Percentiles rank a stretch among this genome's conserved stretches.
phyloP scores from a whole-genome alignment of 2,329 filamentous ascomycete genomes.

The Aspergillus sp. region DNA sequence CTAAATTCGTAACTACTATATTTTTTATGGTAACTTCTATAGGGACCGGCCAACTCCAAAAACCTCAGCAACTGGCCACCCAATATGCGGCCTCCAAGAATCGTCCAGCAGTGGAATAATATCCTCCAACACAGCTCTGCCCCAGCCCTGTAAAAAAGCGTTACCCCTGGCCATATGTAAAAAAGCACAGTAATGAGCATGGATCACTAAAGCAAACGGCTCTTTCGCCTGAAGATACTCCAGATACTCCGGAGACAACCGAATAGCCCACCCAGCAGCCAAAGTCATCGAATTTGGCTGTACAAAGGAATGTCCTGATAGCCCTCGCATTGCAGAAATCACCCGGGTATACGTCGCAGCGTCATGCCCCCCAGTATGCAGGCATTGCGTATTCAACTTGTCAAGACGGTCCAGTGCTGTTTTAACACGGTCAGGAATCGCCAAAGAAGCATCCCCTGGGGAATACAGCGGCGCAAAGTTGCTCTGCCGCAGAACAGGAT shows the following conservation, averaged over 20 bases:
- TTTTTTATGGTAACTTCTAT: neutral
- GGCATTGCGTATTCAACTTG: neutral
- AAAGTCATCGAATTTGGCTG: constrained; percentile 21
- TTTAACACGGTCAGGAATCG: neutral
- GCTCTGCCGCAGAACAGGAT: neutral
- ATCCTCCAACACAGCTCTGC: constrained; percentile 15
- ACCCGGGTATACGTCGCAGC: neutral
- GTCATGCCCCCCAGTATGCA: neutral
- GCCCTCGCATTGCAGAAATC: constrained; percentile 10
- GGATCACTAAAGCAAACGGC: constrained; percentile 21
- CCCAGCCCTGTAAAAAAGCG: constrained; percentile 22
- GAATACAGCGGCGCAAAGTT: constrained; percentile 6
- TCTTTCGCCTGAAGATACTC: constrained; percentile 9
- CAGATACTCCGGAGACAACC: constrained; percentile 12
- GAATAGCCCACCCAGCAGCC: constrained; percentile 23
- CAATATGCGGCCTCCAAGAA: constrained; percentile 18
- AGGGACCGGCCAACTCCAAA: neutral
- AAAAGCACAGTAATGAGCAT: constrained; percentile 24
- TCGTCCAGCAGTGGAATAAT: constrained; percentile 13
- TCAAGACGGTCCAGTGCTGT: constrained; percentile 1
- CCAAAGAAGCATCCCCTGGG: neutral
- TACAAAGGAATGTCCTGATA: constrained; percentile 13
- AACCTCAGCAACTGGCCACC: constrained; percentile 18
- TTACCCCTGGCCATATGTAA: constrained; percentile 18
- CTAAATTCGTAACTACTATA: no score